Evolutionary conservation across 495 filamentous ascomycete species (phyloP), one percentile per base, ranked within the genome.

Genomic region (Annulohypoxylon stygium): DNA sequence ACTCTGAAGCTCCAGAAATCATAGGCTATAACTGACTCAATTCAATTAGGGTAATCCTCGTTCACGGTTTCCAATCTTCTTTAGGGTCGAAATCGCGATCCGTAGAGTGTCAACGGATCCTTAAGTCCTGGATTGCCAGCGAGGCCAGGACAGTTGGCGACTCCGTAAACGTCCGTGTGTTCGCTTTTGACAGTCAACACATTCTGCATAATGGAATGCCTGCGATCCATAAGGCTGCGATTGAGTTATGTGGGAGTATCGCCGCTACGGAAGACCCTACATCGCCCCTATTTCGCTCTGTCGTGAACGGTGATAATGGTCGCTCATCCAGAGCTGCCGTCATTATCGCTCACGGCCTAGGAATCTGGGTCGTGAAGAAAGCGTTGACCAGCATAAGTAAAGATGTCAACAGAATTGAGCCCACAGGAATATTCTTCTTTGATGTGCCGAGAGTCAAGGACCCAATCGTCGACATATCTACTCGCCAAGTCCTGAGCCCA

Each of bases 341-440:
- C 11, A 70, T 74, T 25, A 12, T 74, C 8, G 57, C 71, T 3
- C 71, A 74, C 11, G 71, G 71, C 6, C n/a, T 74, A 4, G 67
- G 55, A 23, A 26, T 23, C 1, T 74, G 71, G 71, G 30, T 74
- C 4, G 71, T 74, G 2, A 74, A 74, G 57, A 47, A 62, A 11
- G 9, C 63, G 1, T 30, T 74, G 8, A 18, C 23, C 5, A 26
- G 57, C 10, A n/a, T 41, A 0, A 8, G 14, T 65, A 23, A 61
- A 2, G 4, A 26, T 1, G 10, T 26, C 3, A 54, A 41, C 20
- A 18, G 23, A 14, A 20, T 74, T 18, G 57, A 70, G 1, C 67
- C 71, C 7, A 51, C 47, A 6, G 71, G 55, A 2, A 10, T 74
- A 0, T 23, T 74, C 11, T 70, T 70, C 50, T 30, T 70, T 12